A percentile compares a stretch with the other conserved stretches of the same genome.
Conservation (phyloP, 2,329 filamentous ascomycete species). For the Botrytis squamosa region DNA sequence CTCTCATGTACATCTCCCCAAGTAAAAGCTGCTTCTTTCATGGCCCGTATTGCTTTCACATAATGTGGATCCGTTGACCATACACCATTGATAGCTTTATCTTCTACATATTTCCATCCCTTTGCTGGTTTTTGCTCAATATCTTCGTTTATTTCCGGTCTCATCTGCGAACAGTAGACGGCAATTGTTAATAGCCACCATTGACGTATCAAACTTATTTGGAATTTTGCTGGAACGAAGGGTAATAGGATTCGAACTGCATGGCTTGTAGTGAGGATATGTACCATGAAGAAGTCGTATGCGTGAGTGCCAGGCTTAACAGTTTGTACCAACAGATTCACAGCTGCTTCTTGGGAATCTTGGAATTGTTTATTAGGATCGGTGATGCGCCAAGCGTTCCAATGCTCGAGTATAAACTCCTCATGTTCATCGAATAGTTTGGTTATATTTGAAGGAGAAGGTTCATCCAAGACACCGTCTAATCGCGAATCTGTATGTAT, state of each 20-base stretch:
- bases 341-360: conserved; percentile 62
- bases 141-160: conserved; percentile 70
- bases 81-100: conserved; percentile 66
- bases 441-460: conserved; percentile 62
- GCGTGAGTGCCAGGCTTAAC: conserved; percentile 56
- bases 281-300: conserved; percentile 82
- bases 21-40: conserved; percentile 70
- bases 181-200: conserved; percentile 86
- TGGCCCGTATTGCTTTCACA: conserved; percentile 75
- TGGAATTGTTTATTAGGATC: conserved; percentile 74
- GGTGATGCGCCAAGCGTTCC: conserved; percentile 79
- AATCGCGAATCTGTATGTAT: conserved; percentile 70
- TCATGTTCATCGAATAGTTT: conserved; percentile 68
- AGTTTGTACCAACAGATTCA: conserved; percentile 61
- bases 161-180: conserved; percentile 72
- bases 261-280: conserved; percentile 81
- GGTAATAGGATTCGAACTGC: conserved; percentile 85
- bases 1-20: conserved; percentile 69
- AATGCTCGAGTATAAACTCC: conserved; percentile 75
- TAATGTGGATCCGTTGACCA: conserved; percentile 76
- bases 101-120: conserved; percentile 74
- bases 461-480: conserved; percentile 59
- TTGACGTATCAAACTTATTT: conserved; percentile 71
- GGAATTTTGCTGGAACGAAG: conserved; percentile 68
- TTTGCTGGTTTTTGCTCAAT: conserved; percentile 53